Conservation (phyloP, 106 monocot genomes). For the Chionographis japonica region DNA sequence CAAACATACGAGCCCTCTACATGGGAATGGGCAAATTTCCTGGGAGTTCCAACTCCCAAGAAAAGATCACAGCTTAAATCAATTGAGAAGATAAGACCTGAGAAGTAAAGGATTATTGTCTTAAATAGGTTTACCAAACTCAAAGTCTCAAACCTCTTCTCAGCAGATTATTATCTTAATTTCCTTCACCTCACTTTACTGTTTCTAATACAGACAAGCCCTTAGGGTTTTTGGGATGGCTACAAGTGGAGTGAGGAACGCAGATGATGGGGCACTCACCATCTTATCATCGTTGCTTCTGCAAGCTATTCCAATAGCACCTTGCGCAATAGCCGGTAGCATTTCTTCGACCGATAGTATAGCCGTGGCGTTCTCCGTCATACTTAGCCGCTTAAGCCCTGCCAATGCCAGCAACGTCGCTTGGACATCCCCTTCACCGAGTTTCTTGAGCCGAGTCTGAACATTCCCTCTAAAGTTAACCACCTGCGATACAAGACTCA, state of each 20-base stretch:
- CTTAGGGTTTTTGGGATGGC: too few species aligned
- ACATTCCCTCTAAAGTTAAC: conserved; percentile 98
- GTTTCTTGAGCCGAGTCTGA: conserved; percentile 88
- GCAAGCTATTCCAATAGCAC: conserved; percentile 99
- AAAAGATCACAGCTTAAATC: too few species aligned
- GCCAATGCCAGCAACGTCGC: conserved; percentile 91
- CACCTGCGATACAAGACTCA: conserved; percentile 39
- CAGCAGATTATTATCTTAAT: too few species aligned
- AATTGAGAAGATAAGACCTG: too few species aligned
- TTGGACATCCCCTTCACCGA: conserved; percentile 81
- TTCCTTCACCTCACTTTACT: too few species aligned
- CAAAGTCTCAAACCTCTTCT: too few species aligned
- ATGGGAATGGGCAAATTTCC: too few species aligned
- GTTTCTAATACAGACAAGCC: too few species aligned
- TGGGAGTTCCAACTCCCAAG: too few species aligned
- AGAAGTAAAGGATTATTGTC: too few species aligned
- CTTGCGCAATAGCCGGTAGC: conserved; percentile 99
- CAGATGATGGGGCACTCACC: conserved; percentile 28
- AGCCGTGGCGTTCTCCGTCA: conserved; percentile 84
- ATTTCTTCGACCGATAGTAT: conserved; percentile 86
- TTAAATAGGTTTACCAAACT: too few species aligned
- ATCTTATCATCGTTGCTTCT: conserved; percentile 88
- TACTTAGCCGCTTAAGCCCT: conserved; percentile 80
- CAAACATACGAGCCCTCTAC: too few species aligned
- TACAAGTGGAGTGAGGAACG: not conserved